Base-by-base conservation (phyloP, 1,139 yeast genomes). In the Suhomyces taliae region DNA sequence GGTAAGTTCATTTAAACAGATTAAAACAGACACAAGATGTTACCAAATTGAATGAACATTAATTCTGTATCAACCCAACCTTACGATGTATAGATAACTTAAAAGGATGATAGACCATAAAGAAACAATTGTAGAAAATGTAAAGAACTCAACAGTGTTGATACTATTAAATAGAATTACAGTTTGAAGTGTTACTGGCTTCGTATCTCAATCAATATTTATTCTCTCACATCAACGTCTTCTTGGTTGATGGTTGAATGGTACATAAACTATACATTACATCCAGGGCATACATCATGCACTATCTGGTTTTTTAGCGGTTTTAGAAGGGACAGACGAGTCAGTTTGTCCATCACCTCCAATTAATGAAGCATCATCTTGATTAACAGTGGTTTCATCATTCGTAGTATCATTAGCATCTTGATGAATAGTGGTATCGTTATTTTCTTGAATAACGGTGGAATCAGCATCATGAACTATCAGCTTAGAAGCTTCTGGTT, bases 401-500 rank as follows among this genome's bases (percentile, higher is more conserved):
- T 75, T 61, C 27, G 78, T 73, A 31, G 76, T 71, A 47, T 74
- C 79, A 47, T 73, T 71, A 34, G 66, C 72, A 45, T 73, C 78
- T 47, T 73, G 76, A 46, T 69, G 76, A 37, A 72, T 67, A 5
- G 78, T 73, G 7, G 77, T 72, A 51, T 74, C 78, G 46, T 72
- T 72, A 46, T 62, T 59, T 27, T 70, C 77, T 45, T 70, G 75
- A 33, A 67, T 62, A 9, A 67, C 65, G 7, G 76, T 72, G 7
- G 65, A 56, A 52, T 72, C 77, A 7, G 69, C 74, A 53, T 71
- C 76, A 24, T 34, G 40, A n/a, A 31, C 39, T 5, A 39, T 35
- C n/a, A 39, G 39, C 37, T 37, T 36, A 6, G 42, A 39, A 27
- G 38, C 38, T n/a, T 37, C 44, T 14, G 37, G 43, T 7, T 39